These are phyloP conservation scores for Blastomyces parvus DNA, from an alignment of 2,329 filamentous ascomycete species.

Conservation along the genomic window DNA sequence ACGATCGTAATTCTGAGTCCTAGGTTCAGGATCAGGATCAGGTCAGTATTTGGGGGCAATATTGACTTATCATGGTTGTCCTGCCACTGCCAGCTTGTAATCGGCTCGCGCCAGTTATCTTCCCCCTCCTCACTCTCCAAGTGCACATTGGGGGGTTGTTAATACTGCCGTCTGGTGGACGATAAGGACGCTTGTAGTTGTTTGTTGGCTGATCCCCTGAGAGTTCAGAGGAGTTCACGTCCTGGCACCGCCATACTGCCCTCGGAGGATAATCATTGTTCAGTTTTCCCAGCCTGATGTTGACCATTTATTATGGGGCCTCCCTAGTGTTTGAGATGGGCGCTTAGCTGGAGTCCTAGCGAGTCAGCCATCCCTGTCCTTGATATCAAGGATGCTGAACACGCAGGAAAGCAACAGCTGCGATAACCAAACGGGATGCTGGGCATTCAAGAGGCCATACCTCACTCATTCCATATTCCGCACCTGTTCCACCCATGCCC, in stretches of 20 bases:
- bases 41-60: too few relatives aligned
- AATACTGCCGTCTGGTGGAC: not conserved
- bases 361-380: not conserved
- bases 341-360: not conserved
- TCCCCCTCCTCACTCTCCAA: not conserved
- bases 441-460: not conserved
- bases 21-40: not conserved
- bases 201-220: not conserved
- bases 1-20: slow-evolving; percentile 3
- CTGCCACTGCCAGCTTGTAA: too few relatives aligned
- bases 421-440: not conserved
- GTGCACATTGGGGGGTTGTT: not conserved
- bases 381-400: not conserved
- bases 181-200: not conserved
- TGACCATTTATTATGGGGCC: not conserved
- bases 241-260: not conserved
- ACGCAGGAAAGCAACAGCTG: not conserved
- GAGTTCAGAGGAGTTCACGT: not conserved
- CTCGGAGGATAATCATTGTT: not conserved
- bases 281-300: not conserved
- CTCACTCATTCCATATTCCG: not conserved
- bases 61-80: too few relatives aligned
- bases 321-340: not conserved
- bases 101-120: not conserved
- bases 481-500: too few relatives aligned